phyloP scores from a whole-genome alignment of 2,329 filamentous ascomycete species.

The Phialophora chinensis region DNA sequence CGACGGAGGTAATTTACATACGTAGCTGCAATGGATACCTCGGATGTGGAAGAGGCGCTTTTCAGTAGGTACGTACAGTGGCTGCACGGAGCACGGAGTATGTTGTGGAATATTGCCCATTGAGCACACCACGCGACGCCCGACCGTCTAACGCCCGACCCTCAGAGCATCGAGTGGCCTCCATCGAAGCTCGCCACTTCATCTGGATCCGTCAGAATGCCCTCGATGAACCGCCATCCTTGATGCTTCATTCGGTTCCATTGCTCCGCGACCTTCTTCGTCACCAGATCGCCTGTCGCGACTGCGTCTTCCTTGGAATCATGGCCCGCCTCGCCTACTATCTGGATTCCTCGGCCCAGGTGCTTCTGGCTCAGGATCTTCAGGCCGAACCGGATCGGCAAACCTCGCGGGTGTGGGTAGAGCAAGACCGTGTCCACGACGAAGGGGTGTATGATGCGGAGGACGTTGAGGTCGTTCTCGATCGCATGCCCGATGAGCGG shows the following conservation, averaged over 20 bases:
- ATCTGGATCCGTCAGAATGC: conserved; percentile 46
- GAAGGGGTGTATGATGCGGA: conserved; percentile 81
- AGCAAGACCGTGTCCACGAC: conserved; percentile 86
- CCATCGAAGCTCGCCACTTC: conserved; percentile 9
- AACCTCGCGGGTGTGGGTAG: conserved; percentile 76
- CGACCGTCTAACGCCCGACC: not conserved
- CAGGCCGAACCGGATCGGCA: conserved; percentile 80
- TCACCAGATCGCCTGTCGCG: conserved; percentile 84
- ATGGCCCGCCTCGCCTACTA: conserved; percentile 71
- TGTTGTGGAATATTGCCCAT: no score
- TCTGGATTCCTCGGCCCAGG: conserved; percentile 79
- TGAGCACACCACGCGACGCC: no score
- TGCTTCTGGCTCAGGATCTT: conserved; percentile 73
- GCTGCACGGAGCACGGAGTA: no score
- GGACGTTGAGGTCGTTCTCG: conserved; percentile 90
- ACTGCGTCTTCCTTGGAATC: conserved; percentile 92
- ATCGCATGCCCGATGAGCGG: conserved; percentile 90
- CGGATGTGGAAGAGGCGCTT: no score
- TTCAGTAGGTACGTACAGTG: no score
- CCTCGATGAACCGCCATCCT: conserved; percentile 70
- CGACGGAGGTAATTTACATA: not conserved
- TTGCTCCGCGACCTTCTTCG: conserved; percentile 70
- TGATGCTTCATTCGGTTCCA: conserved; percentile 71
- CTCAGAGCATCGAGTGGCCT: conserved; percentile 17
- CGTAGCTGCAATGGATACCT: no score